Base-by-base conservation (phyloP, 176 grass and related monocot species). In the Ensete ventricosum region DNA sequence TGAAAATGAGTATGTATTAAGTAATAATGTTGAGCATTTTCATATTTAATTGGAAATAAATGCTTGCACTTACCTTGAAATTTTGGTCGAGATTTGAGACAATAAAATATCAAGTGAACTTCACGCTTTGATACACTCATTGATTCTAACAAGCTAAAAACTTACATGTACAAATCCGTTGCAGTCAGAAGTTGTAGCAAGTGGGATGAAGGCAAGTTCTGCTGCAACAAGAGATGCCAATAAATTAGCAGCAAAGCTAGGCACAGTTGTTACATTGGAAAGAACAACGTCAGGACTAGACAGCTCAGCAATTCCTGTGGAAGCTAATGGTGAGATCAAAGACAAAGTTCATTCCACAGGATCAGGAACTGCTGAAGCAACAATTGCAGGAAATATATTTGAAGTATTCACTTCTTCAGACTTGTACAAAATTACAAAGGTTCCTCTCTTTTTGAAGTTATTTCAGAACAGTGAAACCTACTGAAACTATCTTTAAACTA, bases 381-480 rank as follows among this genome's bases (percentile, higher is more conserved):
- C 84, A 62, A 72, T 81, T 0, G 86, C 85, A 3, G 83, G 90
- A 34, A 69, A 77, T 71, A 85, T 87, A 79, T 90, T 97, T 0
- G 90, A 97, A 82, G 78, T 75, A 1, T 83, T 97, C 48, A 93
- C 88, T 77, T 90, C 88, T 3, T 96, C 93, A 13, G 93, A 97
- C 53, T 97, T 97, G 74, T 97, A 97, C 62, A 93, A 93, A 77
- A 97, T 87, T 62, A 97, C 90, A 78, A 97, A 97, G 93, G 93
- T 92, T 29, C 34, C 34, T 43, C 34, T 43, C 34, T 43, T 43
- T 43, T 43, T 43, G 4, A 43, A 43, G 34, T 43, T 43, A 43
- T 43, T 43, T 64, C n/a, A 74, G 48, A 54, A 48, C 62, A 65
- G 73, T 91, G 14, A 8, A 24, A 67, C 63, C 67, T 52, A 19